Evolutionary conservation across 345 rosid genomes (phyloP).

Genomic region (Excoecaria agallocha): DNA sequence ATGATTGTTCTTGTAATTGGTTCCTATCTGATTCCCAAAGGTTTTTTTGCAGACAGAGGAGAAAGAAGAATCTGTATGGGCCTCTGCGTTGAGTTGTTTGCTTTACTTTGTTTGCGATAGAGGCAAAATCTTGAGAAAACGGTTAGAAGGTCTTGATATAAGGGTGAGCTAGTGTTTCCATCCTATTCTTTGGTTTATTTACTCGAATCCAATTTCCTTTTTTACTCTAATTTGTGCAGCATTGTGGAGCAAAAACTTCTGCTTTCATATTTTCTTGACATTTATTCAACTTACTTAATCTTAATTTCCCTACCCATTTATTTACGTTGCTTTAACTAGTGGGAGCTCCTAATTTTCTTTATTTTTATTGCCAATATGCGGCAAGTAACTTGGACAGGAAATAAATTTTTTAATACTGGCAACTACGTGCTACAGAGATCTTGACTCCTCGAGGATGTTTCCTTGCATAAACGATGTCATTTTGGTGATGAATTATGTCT

Average conservation of each 20-base stretch:
- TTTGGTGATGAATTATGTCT: not conserved
- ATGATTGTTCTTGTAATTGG: not conserved
- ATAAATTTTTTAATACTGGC: not conserved
- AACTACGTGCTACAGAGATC: not conserved
- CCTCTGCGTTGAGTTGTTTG: constrained; percentile 93
- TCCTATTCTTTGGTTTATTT: not conserved
- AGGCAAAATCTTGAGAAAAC: constrained; percentile 72
- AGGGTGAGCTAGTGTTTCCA: constrained; percentile 57
- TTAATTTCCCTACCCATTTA: not conserved
- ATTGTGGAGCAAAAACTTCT: not conserved
- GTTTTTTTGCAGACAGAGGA: constrained; percentile 59
- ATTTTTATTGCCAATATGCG: not conserved
- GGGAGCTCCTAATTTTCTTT: not conserved
- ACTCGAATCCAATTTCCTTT: not conserved
- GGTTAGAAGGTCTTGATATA: constrained; percentile 92
- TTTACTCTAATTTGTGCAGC: not conserved
- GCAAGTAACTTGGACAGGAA: too few relatives aligned
- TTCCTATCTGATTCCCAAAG: not conserved
- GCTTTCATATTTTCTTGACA: not conserved
- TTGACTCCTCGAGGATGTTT: not conserved
- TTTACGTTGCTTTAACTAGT: constrained; percentile 1
- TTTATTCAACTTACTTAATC: not conserved
- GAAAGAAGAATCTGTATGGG: constrained; percentile 90
- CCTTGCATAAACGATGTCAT: not conserved
- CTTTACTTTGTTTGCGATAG: constrained; percentile 92